These are phyloP conservation scores for Endotrypanum monterogeii DNA, from an alignment of 208 protist genomes.

Conservation along the genomic window DNA sequence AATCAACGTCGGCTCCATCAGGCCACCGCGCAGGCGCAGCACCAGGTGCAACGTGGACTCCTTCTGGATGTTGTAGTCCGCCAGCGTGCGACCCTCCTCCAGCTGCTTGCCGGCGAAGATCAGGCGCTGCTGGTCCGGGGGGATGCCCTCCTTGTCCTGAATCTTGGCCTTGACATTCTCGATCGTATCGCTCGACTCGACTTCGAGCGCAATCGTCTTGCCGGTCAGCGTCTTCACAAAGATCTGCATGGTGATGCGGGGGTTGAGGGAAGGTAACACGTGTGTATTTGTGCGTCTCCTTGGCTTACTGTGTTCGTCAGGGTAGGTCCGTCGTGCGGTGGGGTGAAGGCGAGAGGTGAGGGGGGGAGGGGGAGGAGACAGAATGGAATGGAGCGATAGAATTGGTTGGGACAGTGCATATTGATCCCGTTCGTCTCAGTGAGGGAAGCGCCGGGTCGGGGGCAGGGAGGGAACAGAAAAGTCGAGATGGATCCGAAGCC, in stretches of 20 bases:
- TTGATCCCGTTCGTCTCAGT: not conserved
- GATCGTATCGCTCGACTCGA: constrained; percentile 3
- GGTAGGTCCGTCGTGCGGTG: not conserved
- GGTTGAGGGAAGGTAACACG: constrained; percentile 3
- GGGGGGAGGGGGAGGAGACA: not conserved
- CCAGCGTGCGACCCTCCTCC: not conserved
- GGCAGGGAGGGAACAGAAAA: not conserved
- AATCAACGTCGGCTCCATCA: constrained; percentile 98
- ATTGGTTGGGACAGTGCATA: not conserved
- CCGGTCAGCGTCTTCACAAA: constrained; percentile 90
- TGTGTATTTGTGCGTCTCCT: constrained; percentile 4
- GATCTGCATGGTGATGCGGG: constrained; percentile 89
- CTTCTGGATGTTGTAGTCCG: constrained; percentile 6
- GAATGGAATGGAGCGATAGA: not conserved
- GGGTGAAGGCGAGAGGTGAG: not conserved
- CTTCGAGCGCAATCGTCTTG: constrained; percentile 4
- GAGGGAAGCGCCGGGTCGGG: not conserved
- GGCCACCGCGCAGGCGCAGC: constrained; percentile 54
- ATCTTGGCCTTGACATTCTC: constrained; percentile 5
- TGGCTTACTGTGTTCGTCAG: not conserved
- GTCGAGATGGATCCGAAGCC: not conserved
- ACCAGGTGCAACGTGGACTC: constrained; percentile 6
- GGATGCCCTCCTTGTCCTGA: constrained; percentile 3
- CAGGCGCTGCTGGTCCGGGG: constrained; percentile 36
- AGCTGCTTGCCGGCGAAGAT: constrained; percentile 4